These are phyloP conservation scores for Lasiodiplodia hormozganensis DNA, from an alignment of 2,329 filamentous ascomycete genomes.

Conservation along the genomic window DNA sequence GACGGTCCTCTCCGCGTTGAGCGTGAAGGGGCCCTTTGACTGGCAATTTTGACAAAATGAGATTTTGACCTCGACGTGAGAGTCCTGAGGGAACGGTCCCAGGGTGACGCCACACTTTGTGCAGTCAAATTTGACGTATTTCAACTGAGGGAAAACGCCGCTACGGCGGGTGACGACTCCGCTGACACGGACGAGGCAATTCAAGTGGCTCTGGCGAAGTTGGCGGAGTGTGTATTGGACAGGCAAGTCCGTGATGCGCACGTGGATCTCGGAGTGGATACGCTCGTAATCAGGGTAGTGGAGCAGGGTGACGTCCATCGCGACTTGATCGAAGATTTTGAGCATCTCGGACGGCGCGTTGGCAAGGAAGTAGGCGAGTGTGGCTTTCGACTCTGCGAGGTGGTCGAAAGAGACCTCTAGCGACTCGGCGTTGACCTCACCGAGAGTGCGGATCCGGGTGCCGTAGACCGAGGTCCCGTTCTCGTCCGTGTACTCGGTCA, in stretches of 20 bases:
- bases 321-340: constrained; percentile 94
- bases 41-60: constrained; percentile 97
- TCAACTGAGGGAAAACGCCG: constrained; percentile 96
- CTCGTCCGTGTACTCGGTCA: constrained; percentile 94
- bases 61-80: constrained; percentile 94
- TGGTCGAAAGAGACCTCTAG: constrained; percentile 97
- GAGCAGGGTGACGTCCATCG: constrained; percentile 93
- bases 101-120: constrained; percentile 89
- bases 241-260: constrained; percentile 93
- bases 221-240: constrained; percentile 95
- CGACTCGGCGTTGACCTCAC: constrained; percentile 95
- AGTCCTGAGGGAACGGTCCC: constrained; percentile 96
- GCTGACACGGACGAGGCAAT: constrained; percentile 91
- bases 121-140: constrained; percentile 98
- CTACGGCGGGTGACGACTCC: constrained; percentile 94
- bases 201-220: constrained; percentile 91
- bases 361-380: constrained; percentile 92
- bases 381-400: constrained; percentile 87
- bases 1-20: constrained; percentile 97
- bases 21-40: constrained; percentile 88
- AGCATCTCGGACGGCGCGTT: constrained; percentile 96
- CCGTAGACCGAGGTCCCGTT: constrained; percentile 92
- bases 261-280: constrained; percentile 97
- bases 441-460: constrained; percentile 90
- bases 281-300: constrained; percentile 98